These are phyloP conservation scores for Phytophthora foliorum DNA, from an alignment of 352 stramenopile species.

Conservation along the genomic window DNA sequence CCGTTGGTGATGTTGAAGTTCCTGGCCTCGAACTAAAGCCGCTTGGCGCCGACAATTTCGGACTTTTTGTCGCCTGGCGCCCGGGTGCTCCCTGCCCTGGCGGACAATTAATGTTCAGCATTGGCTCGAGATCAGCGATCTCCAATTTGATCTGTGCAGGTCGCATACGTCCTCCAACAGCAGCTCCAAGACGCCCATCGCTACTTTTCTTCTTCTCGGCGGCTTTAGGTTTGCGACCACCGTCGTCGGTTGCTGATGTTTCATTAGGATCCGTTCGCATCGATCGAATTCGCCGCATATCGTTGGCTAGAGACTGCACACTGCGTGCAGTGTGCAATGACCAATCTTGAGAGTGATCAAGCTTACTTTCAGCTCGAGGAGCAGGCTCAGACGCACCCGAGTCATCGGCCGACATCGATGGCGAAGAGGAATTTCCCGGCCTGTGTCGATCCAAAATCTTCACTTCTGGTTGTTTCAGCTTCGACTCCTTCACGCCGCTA, in stretches of 20 bases:
- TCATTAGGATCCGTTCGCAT: slow-evolving; percentile 47
- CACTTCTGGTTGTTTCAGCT: slow-evolving; percentile 75
- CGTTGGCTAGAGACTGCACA: slow-evolving; percentile 83
- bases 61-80: slow-evolving; percentile 54
- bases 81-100: slow-evolving; percentile 30
- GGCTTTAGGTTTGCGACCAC: slow-evolving; percentile 37
- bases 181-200: slow-evolving; percentile 9
- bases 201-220: slow-evolving; percentile 66
- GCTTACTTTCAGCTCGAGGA: slow-evolving; percentile 55
- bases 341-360: slow-evolving; percentile 18
- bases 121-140: slow-evolving; percentile 58
- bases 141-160: slow-evolving; percentile 83
- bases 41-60: slow-evolving; percentile 41
- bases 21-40: slow-evolving; percentile 30
- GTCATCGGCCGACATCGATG: slow-evolving; percentile 25
- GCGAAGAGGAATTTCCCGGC: slow-evolving; percentile 18
- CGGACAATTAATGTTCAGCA: slow-evolving; percentile 22
- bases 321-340: slow-evolving; percentile 76
- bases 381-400: slow-evolving; percentile 27
- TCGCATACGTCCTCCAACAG: slow-evolving; percentile 24
- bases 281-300: slow-evolving; percentile 82
- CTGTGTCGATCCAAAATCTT: slow-evolving; percentile 62
- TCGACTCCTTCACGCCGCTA: slow-evolving; percentile 70
- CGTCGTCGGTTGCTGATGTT: slow-evolving; percentile 34
- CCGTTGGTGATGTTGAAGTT: slow-evolving; percentile 49